Percentiles rank a stretch among this genome's conserved stretches.
phyloP scores from a whole-genome alignment of 495 filamentous ascomycete genomes.

The Hyaloscypha variabilis region DNA sequence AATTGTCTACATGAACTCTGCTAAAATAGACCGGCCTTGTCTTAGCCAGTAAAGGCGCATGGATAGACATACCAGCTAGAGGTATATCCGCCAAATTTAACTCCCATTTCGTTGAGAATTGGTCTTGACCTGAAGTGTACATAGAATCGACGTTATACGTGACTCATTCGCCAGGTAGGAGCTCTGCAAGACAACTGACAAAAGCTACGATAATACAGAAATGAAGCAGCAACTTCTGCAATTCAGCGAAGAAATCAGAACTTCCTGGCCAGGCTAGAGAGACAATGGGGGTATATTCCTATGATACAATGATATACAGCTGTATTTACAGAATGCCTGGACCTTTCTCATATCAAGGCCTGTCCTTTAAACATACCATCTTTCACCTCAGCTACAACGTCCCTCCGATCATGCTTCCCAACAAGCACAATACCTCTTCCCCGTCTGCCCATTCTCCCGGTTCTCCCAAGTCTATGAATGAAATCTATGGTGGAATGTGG shows the following conservation, averaged over 20 bases:
- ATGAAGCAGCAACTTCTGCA: too few species aligned
- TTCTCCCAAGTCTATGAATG: conserved; percentile 89
- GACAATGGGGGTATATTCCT: conserved; percentile 9
- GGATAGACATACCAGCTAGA: too few species aligned
- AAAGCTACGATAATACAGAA: too few species aligned
- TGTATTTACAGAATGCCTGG: background rate
- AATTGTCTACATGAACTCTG: too few species aligned
- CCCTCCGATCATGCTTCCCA: conserved; percentile 84
- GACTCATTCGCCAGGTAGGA: too few species aligned
- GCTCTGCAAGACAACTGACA: too few species aligned
- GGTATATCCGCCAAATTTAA: too few species aligned
- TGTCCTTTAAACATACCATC: conserved; percentile 93
- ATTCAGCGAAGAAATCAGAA: background rate
- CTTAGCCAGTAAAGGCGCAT: too few species aligned
- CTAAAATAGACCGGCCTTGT: too few species aligned
- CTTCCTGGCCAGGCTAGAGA: background rate
- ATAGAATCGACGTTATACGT: too few species aligned
- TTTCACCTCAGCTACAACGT: conserved; percentile 89
- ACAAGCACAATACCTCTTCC: conserved; percentile 89
- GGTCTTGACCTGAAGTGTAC: too few species aligned
- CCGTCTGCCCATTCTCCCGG: conserved; percentile 89
- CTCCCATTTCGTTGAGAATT: too few species aligned
- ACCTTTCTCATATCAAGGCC: conserved; percentile 75
- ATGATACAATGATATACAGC: background rate
- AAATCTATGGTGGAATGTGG: conserved; percentile 97